These are phyloP conservation scores for Nemania sp. DNA, from an alignment of 2,329 filamentous ascomycete genomes.

Conservation along the genomic window DNA sequence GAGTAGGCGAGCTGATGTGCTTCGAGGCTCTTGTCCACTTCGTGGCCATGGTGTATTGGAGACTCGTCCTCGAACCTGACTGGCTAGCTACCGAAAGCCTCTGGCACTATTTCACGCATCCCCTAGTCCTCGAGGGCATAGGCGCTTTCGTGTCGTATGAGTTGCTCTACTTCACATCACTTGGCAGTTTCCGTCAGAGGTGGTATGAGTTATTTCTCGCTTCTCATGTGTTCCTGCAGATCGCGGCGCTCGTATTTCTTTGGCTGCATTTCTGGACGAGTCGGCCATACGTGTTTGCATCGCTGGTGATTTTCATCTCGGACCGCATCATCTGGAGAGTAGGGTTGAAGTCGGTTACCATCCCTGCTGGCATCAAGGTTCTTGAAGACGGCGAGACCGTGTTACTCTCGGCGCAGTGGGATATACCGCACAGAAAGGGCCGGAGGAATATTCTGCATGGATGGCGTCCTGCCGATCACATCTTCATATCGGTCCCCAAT, in stretches of 20 bases:
- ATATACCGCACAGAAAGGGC: constrained; percentile 43
- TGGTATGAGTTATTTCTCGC: constrained; percentile 74
- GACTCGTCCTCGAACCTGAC: constrained; percentile 60
- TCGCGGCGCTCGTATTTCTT: constrained; percentile 65
- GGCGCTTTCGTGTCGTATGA: constrained; percentile 69
- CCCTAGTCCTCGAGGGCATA: constrained; percentile 66
- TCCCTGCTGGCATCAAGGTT: constrained; percentile 63
- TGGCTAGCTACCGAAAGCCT: constrained; percentile 59
- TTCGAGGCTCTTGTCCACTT: constrained; percentile 69
- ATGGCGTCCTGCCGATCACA: constrained; percentile 72
- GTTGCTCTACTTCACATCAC: constrained; percentile 70
- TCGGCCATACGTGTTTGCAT: constrained; percentile 64
- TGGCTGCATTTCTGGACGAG: constrained; percentile 69
- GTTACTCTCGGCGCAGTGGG: constrained; percentile 57
- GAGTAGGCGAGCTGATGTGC: constrained; percentile 72
- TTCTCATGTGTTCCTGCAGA: constrained; percentile 68
- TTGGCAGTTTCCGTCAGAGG: constrained; percentile 68
- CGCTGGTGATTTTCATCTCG: constrained; percentile 67
- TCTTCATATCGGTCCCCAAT: constrained; percentile 70
- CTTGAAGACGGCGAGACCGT: constrained; percentile 69
- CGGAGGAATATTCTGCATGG: constrained; percentile 58
- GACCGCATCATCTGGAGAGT: constrained; percentile 70
- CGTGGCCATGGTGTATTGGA: constrained; percentile 67
- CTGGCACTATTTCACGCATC: constrained; percentile 62
- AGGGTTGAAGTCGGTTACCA: constrained; percentile 60